These are phyloP conservation scores for Quercus wislizeni DNA, from an alignment of 306 rosid species.

Conservation along the genomic window DNA sequence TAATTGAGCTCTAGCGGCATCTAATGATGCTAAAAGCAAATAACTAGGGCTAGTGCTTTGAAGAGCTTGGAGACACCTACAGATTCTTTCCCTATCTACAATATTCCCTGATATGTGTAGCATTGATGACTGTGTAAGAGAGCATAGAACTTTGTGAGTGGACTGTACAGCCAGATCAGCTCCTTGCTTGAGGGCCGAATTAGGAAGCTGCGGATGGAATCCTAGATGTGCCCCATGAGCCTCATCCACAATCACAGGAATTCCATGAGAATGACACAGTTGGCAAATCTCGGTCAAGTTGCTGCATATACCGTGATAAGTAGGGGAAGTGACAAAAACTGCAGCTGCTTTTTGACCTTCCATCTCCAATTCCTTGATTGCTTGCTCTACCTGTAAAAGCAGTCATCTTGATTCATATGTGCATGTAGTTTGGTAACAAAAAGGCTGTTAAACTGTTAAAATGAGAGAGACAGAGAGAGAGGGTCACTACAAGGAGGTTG, in stretches of 20 bases:
- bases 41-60: constrained; percentile 90
- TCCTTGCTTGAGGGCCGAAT: constrained; percentile 75
- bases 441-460: background rate
- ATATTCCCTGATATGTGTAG: constrained; percentile 66
- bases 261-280: constrained; percentile 65
- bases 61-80: constrained; percentile 77
- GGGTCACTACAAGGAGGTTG: background rate
- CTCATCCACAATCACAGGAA: constrained; percentile 88
- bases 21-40: constrained; percentile 84
- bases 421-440: background rate
- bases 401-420: background rate
- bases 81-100: constrained; percentile 57
- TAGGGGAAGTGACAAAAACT: constrained; percentile 80
- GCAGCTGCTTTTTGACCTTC: constrained; percentile 70
- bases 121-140: constrained; percentile 92
- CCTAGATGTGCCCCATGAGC: constrained; percentile 96
- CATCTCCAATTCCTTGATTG: constrained; percentile 52
- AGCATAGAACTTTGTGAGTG: constrained; percentile 80
- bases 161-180: constrained; percentile 76
- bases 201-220: constrained; percentile 67
- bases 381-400: constrained; percentile 59
- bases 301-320: constrained; percentile 87
- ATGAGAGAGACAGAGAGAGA: background rate
- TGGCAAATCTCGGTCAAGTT: constrained; percentile 53
- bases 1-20: constrained; percentile 89